These are phyloP conservation scores for Amanita pallidorosea DNA, from an alignment of 768 basidiomycete genomes.

Conservation along the genomic window DNA sequence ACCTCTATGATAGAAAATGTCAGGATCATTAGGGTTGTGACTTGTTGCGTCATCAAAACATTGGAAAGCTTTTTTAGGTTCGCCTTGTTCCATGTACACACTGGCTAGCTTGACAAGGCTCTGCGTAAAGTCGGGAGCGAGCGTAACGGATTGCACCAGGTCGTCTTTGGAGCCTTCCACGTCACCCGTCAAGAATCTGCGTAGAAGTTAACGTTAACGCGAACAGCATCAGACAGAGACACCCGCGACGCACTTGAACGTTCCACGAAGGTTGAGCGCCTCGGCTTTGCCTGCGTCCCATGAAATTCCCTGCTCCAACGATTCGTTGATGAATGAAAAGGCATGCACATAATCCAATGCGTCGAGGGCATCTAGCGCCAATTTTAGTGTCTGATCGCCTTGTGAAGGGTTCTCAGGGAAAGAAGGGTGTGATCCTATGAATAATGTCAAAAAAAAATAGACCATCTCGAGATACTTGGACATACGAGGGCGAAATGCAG, in stretches of 20 bases:
- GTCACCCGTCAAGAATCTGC: constrained; percentile 82
- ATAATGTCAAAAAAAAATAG: background rate
- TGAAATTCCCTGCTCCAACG: constrained; percentile 79
- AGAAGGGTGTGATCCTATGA: constrained; percentile 49
- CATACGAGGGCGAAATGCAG: constrained; percentile 88
- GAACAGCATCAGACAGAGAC: background rate
- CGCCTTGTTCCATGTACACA: constrained; percentile 93
- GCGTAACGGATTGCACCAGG: constrained; percentile 61
- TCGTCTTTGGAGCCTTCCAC: constrained; percentile 76
- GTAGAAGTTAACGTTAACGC: background rate
- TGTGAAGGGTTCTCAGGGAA: constrained; percentile 67
- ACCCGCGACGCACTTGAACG: constrained; percentile 69
- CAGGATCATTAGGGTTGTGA: constrained; percentile 77
- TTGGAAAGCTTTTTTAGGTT: constrained; percentile 72
- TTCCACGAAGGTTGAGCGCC: constrained; percentile 87
- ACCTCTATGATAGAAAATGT: constrained; percentile 97
- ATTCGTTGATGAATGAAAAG: constrained; percentile 70
- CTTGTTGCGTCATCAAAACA: constrained; percentile 86
- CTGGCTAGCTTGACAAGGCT: constrained; percentile 93
- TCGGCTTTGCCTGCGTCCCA: constrained; percentile 69
- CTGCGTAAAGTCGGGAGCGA: constrained; percentile 68
- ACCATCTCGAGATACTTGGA: constrained; percentile 8
- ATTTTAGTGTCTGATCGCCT: constrained; percentile 75
- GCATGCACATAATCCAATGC: constrained; percentile 82
- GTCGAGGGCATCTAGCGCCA: constrained; percentile 74